Percentiles rank a stretch among this genome's conserved stretches.
Evolutionary conservation across 768 basidiomycete genomes (phyloP).

Genomic region (Lactarius sanguifluus): DNA sequence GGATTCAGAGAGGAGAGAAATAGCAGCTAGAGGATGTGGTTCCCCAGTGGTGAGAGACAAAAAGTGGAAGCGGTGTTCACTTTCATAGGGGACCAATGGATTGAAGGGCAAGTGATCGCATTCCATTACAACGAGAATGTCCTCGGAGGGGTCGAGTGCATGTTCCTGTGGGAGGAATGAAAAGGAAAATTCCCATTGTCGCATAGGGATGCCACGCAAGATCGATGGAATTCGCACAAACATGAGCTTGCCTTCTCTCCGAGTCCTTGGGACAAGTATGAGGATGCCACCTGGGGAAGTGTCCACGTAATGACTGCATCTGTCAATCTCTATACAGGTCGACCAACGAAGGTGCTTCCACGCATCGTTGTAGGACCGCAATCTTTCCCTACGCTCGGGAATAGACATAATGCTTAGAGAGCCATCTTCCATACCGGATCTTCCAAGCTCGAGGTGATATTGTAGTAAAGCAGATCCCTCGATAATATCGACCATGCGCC

Average conservation of each 20-base stretch:
- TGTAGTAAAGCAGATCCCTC: constrained; percentile 2
- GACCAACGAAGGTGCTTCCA: constrained; percentile 12
- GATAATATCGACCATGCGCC: not conserved
- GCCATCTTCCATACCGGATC: constrained; percentile 10
- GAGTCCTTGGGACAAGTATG: not conserved
- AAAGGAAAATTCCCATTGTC: constrained; percentile 19
- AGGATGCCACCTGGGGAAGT: constrained; percentile 13
- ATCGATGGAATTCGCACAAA: constrained; percentile 10
- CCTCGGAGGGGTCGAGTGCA: constrained; percentile 16
- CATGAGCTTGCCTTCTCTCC: not conserved
- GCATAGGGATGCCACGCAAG: constrained; percentile 11
- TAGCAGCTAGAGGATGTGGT: constrained; percentile 14
- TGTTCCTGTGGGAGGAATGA: not conserved
- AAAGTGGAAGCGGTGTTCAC: constrained; percentile 6
- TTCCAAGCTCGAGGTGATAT: constrained; percentile 17
- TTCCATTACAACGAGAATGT: constrained; percentile 14
- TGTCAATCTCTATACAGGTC: constrained; percentile 1
- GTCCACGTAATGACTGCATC: not conserved
- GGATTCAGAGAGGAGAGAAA: not conserved
- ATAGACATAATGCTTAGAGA: constrained; percentile 3
- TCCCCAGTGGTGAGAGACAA: constrained; percentile 18
- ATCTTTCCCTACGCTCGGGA: constrained; percentile 8
- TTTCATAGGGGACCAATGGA: not conserved
- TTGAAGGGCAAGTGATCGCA: not conserved
- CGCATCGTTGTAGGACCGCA: not conserved